phyloP scores from a whole-genome alignment of 2,329 filamentous ascomycete species.

The Anisogramma anomala region DNA sequence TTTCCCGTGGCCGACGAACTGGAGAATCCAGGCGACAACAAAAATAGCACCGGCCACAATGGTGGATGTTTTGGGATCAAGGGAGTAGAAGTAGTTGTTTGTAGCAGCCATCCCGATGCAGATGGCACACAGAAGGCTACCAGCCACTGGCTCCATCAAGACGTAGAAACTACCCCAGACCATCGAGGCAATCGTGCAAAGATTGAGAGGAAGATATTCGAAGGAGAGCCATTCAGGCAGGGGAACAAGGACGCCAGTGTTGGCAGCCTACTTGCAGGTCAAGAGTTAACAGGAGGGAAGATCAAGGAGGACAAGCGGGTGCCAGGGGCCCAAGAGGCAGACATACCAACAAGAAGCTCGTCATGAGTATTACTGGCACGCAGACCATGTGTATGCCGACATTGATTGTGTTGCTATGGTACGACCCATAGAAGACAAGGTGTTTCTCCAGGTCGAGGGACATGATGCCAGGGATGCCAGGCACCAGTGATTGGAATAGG shows the following conservation, averaged over 20 bases:
- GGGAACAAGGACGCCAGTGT: constrained; percentile 50
- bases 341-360: constrained; percentile 59
- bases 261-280: constrained; percentile 38
- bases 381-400: constrained; percentile 68
- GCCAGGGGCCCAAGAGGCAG: too few species aligned
- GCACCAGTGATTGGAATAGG: too few species aligned
- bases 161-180: constrained; percentile 73
- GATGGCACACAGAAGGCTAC: constrained; percentile 62
- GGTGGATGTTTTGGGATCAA: constrained; percentile 38
- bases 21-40: constrained; percentile 68
- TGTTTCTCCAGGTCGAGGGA: constrained; percentile 72
- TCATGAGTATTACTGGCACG: constrained; percentile 64
- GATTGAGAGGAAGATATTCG: constrained; percentile 55
- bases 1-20: constrained; percentile 83
- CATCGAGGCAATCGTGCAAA: constrained; percentile 52
- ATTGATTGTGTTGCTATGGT: constrained; percentile 70
- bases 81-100: constrained; percentile 60
- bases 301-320: too few species aligned
- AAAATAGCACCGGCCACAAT: constrained; percentile 54
- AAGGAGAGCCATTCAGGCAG: constrained; percentile 56
- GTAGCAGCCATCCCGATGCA: constrained; percentile 65
- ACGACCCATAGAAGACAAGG: constrained; percentile 73
- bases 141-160: constrained; percentile 87
- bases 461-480: constrained; percentile 28
- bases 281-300: not conserved